phyloP scores from a whole-genome alignment of 2,329 filamentous ascomycete species.

The Aspergillus ustus region DNA sequence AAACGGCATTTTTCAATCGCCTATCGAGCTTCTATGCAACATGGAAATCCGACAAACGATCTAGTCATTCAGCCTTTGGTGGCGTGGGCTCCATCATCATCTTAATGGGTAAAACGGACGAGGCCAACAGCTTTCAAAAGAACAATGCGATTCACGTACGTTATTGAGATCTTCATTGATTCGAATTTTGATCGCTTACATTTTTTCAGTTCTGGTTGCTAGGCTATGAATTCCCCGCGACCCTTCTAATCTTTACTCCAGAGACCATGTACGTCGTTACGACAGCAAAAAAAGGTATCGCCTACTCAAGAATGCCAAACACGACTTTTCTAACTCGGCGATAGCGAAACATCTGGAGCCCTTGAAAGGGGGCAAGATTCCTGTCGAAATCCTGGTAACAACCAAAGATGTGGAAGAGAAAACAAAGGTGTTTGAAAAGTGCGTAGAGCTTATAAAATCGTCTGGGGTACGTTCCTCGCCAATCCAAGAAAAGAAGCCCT shows the following conservation, averaged over 20 bases:
- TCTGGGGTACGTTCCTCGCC: conserved; percentile 69
- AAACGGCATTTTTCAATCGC: conserved; percentile 90
- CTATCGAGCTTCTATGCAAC: conserved; percentile 82
- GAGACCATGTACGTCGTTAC: conserved; percentile 92
- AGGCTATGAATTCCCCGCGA: conserved; percentile 97
- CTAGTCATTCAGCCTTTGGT: conserved; percentile 81
- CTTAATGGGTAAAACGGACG: conserved; percentile 93
- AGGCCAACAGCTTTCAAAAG: conserved; percentile 86
- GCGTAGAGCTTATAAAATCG: conserved; percentile 82
- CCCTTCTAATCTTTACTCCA: conserved; percentile 86
- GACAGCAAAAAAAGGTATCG: conserved; percentile 90
- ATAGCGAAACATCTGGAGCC: conserved; percentile 89
- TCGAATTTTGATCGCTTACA: not conserved
- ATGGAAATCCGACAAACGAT: conserved; percentile 96
- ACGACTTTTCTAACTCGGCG: not conserved
- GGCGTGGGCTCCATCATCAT: conserved; percentile 86
- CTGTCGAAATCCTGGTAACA: conserved; percentile 87
- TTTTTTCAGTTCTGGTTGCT: conserved; percentile 86
- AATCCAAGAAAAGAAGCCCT: not conserved
- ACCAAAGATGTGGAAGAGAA: conserved; percentile 92
- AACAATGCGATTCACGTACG: conserved; percentile 94
- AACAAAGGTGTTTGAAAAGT: conserved; percentile 83
- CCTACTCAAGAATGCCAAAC: not conserved
- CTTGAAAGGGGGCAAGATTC: conserved; percentile 88
- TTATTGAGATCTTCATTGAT: conserved; percentile 21